A percentile compares a stretch with the other conserved stretches of the same genome.
Evolutionary conservation across 1,139 yeast genomes (phyloP).

Genomic region (Yamadazyma atmosphaerica): DNA sequence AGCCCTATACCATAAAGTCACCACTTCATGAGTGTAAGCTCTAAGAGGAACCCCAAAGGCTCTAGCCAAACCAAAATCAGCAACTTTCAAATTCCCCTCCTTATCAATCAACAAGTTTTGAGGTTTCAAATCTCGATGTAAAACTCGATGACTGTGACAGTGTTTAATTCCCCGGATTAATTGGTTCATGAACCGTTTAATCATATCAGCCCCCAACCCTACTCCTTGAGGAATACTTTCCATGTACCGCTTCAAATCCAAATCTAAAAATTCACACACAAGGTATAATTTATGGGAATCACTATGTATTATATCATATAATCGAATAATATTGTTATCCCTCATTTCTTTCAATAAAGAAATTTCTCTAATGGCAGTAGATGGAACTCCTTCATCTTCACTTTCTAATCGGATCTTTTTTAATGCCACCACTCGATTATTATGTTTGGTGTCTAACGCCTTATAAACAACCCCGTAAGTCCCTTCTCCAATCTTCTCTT

Average conservation of each 20-base stretch:
- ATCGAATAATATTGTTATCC: slow-evolving; percentile 87
- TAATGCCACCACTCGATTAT: slow-evolving; percentile 89
- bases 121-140: slow-evolving; percentile 96
- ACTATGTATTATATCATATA: slow-evolving; percentile 95
- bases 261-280: slow-evolving; percentile 90
- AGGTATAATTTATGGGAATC: slow-evolving; percentile 91
- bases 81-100: slow-evolving; percentile 92
- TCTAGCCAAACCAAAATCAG: slow-evolving; percentile 96
- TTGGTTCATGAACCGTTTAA: slow-evolving; percentile 91
- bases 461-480: slow-evolving; percentile 98
- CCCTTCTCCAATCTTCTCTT: slow-evolving; percentile 97
- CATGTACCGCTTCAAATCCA: slow-evolving; percentile 96
- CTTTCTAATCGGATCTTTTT: slow-evolving; percentile 94
- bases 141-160: slow-evolving; percentile 92
- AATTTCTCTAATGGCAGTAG: slow-evolving; percentile 96
- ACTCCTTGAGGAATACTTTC: slow-evolving; percentile 91
- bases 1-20: slow-evolving; percentile 96
- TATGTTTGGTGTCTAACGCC: slow-evolving; percentile 86
- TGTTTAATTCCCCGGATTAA: slow-evolving; percentile 89
- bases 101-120: slow-evolving; percentile 92
- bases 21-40: slow-evolving; percentile 97
- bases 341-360: slow-evolving; percentile 89
- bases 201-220: slow-evolving; percentile 87
- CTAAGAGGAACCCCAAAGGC: slow-evolving; percentile 97
- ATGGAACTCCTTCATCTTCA: slow-evolving; percentile 98